phyloP scores from a whole-genome alignment of 305 asterid species.

The Nicotiana rustica region DNA sequence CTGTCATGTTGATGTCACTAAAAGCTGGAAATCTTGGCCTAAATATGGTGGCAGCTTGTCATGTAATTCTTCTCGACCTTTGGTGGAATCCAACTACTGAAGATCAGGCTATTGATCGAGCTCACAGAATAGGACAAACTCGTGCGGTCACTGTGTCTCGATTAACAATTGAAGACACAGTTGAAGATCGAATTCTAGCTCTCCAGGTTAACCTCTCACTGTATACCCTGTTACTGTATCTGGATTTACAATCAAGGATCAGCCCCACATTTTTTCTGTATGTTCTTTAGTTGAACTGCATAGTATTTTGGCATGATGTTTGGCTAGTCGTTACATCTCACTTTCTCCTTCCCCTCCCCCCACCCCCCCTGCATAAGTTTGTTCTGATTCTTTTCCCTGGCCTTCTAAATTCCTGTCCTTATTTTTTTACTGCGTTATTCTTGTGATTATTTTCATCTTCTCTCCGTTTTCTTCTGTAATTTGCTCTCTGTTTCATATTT shows the following conservation, averaged over 20 bases:
- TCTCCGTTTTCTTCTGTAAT: not conserved
- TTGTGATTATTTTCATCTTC: not conserved
- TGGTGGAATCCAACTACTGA: slow-evolving; percentile 99
- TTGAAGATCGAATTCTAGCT: slow-evolving; percentile 94
- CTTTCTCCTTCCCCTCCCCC: no score
- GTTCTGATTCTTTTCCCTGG: not conserved
- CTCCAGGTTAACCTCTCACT: slow-evolving; percentile 72
- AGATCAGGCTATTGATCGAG: slow-evolving; percentile 99
- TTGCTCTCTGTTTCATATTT: not conserved
- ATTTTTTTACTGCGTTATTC: not conserved
- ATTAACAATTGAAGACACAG: slow-evolving; percentile 85
- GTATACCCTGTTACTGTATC: not conserved
- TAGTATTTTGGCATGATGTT: not conserved
- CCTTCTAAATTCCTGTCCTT: slow-evolving; percentile 6
- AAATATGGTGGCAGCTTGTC: slow-evolving; percentile 99
- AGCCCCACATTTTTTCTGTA: not conserved
- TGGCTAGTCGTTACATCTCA: not conserved
- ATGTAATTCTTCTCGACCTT: slow-evolving; percentile 94
- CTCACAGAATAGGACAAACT: slow-evolving; percentile 98
- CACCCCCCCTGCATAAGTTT: not conserved
- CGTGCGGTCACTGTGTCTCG: slow-evolving; percentile 93
- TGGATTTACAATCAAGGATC: not conserved
- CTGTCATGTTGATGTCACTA: slow-evolving; percentile 96
- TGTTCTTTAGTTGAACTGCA: not conserved
- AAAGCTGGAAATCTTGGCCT: slow-evolving; percentile 99